Conservation (phyloP, 73 alveolate species). For the Diophrys appendiculata region DNA sequence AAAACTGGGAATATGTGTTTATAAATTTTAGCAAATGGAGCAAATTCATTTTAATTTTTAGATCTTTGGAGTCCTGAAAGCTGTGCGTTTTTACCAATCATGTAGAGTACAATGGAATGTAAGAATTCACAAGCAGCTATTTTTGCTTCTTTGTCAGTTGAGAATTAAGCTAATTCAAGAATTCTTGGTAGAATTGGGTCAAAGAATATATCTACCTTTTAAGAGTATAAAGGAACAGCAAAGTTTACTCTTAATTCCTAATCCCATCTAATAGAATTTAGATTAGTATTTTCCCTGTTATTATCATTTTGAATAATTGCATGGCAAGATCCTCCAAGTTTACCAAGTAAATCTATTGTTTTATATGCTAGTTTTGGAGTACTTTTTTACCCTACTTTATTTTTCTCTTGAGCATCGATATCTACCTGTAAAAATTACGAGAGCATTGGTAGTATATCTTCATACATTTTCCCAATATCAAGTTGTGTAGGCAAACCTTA, state of each 20-base stretch:
- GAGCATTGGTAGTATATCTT: slow-evolving; percentile 41
- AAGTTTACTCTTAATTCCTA: slow-evolving; percentile 78
- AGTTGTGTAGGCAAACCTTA: slow-evolving; percentile 30
- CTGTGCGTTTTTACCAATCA: slow-evolving; percentile 90
- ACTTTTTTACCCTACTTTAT: slow-evolving; percentile 12
- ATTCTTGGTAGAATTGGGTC: slow-evolving; percentile 84
- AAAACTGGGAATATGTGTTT: slow-evolving; percentile 76
- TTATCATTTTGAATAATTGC: slow-evolving; percentile 69
- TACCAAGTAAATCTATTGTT: slow-evolving; percentile 81
- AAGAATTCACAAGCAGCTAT: slow-evolving; percentile 91
- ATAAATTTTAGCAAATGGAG: slow-evolving; percentile 80
- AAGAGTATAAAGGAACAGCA: slow-evolving; percentile 81
- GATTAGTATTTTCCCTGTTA: slow-evolving; percentile 59
- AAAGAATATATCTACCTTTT: slow-evolving; percentile 77
- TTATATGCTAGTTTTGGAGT: slow-evolving; percentile 40
- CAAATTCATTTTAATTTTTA: slow-evolving; percentile 62
- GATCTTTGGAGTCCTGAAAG: slow-evolving; percentile 66
- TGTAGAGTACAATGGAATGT: slow-evolving; percentile 87
- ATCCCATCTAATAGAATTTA: slow-evolving; percentile 77
- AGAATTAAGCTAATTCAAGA: slow-evolving; percentile 80
- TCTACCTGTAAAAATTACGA: slow-evolving; percentile 37
- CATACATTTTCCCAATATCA: slow-evolving; percentile 12
- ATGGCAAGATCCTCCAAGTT: slow-evolving; percentile 91
- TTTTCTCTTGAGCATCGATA: slow-evolving; percentile 1
- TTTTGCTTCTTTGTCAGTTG: slow-evolving; percentile 84